These are phyloP conservation scores for Ophiosphaerella herpotricha DNA, from an alignment of 2,329 filamentous ascomycete genomes.

Conservation along the genomic window DNA sequence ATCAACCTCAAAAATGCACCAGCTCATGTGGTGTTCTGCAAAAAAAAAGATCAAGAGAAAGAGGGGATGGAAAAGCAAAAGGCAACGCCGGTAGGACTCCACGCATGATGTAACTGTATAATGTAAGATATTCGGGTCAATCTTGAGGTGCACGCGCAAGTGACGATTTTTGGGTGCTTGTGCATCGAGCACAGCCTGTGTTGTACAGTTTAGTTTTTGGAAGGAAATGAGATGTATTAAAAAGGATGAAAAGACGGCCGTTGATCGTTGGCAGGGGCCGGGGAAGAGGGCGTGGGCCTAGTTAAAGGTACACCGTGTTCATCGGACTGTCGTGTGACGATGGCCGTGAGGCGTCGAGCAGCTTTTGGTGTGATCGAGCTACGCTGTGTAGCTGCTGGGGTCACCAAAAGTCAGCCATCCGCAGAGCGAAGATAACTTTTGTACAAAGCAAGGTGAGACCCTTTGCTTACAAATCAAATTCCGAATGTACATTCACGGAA, in stretches of 20 bases:
- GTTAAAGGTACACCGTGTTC: constrained; percentile 40
- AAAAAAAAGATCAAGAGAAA: not conserved
- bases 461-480: constrained; percentile 34
- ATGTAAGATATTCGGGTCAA: constrained; percentile 3
- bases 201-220: constrained; percentile 22
- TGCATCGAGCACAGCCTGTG: constrained; percentile 16
- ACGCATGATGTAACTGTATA: constrained; percentile 19
- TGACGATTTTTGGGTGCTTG: constrained; percentile 10
- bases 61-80: not conserved
- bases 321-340: constrained; percentile 18
- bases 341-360: constrained; percentile 13
- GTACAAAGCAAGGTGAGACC: constrained; percentile 40
- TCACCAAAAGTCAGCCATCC: constrained; percentile 39
- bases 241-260: constrained; percentile 3
- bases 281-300: constrained; percentile 41
- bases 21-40: too few species aligned
- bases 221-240: constrained; percentile 4
- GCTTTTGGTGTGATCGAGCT: constrained; percentile 26
- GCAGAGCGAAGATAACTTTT: constrained; percentile 35
- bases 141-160: not conserved
- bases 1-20: too few species aligned
- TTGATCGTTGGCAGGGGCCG: constrained; percentile 3
- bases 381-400: constrained; percentile 12
- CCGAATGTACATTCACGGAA: constrained; percentile 1
- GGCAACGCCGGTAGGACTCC: constrained; percentile 19